Percentiles rank a stretch among this genome's conserved stretches.
Evolutionary conservation across 2,329 filamentous ascomycete genomes (phyloP).

Genomic region (Hypomyces perniciosus): DNA sequence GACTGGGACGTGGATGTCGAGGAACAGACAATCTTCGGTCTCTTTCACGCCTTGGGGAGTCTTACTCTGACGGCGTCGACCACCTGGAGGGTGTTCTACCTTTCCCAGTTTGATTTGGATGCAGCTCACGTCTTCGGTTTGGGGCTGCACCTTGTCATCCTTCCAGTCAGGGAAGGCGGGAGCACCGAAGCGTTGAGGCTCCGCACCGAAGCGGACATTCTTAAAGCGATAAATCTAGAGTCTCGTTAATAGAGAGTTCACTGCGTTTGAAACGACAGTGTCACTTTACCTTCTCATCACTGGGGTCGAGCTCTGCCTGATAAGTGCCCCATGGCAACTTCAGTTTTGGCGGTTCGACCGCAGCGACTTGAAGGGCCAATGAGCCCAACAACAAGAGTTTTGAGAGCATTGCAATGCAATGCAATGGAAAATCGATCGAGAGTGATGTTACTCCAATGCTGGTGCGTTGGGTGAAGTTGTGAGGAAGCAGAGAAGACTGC

Average conservation of each 20-base stretch:
- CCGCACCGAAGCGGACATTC: constrained; percentile 10
- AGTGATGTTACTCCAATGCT: too few relatives aligned
- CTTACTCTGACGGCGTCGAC: not conserved
- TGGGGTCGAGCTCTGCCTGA: not conserved
- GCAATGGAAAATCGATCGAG: too few relatives aligned
- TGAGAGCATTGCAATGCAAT: too few relatives aligned
- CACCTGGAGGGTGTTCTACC: constrained; percentile 2
- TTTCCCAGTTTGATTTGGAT: not conserved
- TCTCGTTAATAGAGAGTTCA: not conserved
- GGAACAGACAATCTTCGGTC: constrained; percentile 43
- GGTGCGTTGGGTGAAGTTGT: too few relatives aligned
- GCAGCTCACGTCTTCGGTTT: constrained; percentile 2
- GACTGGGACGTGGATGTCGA: constrained; percentile 43
- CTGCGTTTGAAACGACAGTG: not conserved
- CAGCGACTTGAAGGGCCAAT: not conserved
- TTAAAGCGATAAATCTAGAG: constrained; percentile 8
- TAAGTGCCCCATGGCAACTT: not conserved
- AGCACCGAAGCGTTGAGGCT: constrained; percentile 5
- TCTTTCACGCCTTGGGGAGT: constrained; percentile 1
- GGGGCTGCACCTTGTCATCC: not conserved
- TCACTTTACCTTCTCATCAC: not conserved
- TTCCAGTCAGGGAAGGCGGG: not conserved
- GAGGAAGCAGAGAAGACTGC: too few relatives aligned
- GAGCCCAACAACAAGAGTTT: too few relatives aligned
- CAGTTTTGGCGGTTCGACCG: not conserved